Evolutionary conservation across 495 filamentous ascomycete genomes (phyloP).

Genomic region (Talaromyces adpressus): DNA sequence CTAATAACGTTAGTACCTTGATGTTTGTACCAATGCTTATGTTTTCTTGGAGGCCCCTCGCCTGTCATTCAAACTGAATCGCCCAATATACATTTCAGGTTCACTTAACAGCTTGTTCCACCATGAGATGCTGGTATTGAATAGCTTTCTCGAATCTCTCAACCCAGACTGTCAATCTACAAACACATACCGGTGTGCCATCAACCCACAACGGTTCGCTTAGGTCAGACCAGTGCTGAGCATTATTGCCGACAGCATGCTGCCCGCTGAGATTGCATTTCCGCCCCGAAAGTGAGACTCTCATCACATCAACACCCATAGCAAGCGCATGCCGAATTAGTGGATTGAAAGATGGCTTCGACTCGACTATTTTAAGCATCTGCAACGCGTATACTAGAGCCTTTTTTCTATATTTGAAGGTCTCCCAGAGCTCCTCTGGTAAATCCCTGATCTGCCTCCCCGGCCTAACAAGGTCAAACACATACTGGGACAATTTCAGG

Average conservation of each 20-base stretch:
- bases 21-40: too few relatives aligned
- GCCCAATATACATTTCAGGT: too few relatives aligned
- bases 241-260: not conserved
- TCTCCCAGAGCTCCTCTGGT: not conserved
- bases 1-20: too few relatives aligned
- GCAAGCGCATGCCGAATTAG: not conserved
- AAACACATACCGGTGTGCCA: conserved; percentile 1
- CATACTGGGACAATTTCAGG: conserved; percentile 3
- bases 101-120: not conserved
- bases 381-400: conserved; percentile 7
- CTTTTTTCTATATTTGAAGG: not conserved
- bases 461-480: not conserved
- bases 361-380: not conserved
- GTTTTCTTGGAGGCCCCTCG: not conserved
- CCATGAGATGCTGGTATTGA: not conserved
- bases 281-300: not conserved
- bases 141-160: conserved; percentile 1
- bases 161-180: not conserved
- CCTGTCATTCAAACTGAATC: not conserved
- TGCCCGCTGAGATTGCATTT: not conserved
- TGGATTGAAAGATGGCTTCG: not conserved
- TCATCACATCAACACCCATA: not conserved
- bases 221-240: not conserved
- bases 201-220: not conserved
- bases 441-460: not conserved